A percentile compares a stretch with the other conserved stretches of the same genome.
Evolutionary conservation across 208 protist species (phyloP).

Genomic region (Tritrichomonas musculus): DNA sequence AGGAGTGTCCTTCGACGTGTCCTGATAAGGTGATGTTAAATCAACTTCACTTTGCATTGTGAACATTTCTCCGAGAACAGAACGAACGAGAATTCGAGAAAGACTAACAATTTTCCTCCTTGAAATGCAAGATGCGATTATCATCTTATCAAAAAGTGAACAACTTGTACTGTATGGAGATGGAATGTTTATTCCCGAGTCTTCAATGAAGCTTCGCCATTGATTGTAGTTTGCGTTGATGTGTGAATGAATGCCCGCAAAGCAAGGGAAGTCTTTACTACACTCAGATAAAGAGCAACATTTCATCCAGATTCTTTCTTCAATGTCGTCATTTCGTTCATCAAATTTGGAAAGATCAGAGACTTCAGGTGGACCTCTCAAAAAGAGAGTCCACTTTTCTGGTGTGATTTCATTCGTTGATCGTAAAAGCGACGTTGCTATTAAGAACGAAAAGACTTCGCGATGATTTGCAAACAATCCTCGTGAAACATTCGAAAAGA

Average conservation of each 20-base stretch:
- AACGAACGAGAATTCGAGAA: constrained; percentile 28
- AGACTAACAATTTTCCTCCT: background rate
- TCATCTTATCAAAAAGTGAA: background rate
- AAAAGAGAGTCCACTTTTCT: constrained; percentile 53
- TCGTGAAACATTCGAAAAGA: constrained; percentile 86
- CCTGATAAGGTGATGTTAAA: constrained; percentile 47
- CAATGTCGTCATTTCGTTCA: background rate
- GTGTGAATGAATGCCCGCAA: background rate
- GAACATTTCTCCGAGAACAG: constrained; percentile 44
- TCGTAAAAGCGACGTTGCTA: constrained; percentile 70
- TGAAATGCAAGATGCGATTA: background rate
- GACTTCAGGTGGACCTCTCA: constrained; percentile 43
- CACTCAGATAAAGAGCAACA: background rate
- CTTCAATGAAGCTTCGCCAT: background rate
- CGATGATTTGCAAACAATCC: constrained; percentile 95
- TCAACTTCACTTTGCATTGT: constrained; percentile 47
- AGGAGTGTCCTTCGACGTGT: constrained; percentile 58
- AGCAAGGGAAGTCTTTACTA: background rate
- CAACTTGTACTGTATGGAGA: background rate
- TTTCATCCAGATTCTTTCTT: background rate
- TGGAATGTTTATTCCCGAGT: background rate
- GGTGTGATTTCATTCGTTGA: constrained; percentile 47
- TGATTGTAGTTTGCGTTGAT: background rate
- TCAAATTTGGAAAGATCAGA: background rate
- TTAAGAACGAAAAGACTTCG: constrained; percentile 78